Evolutionary conservation across 345 rosid species (phyloP).

Genomic region (Chamaenerion angustifolium): DNA sequence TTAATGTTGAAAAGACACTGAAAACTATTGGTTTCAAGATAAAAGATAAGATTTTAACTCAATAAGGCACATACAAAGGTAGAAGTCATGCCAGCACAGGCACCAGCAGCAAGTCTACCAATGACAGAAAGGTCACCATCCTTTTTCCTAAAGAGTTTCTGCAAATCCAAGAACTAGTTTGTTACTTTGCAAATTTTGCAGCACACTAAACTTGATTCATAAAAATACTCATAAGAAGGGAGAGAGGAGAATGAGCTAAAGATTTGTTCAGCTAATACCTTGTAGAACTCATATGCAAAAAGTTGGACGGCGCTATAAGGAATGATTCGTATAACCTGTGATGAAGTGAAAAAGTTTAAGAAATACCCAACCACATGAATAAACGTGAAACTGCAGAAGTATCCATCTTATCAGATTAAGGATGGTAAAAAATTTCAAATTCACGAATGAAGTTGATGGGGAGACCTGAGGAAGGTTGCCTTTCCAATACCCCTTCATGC

Average conservation of each 20-base stretch:
- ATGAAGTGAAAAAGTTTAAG: constrained; percentile 2
- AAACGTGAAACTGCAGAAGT: neutral
- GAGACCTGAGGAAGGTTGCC: constrained; percentile 94
- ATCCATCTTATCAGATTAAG: neutral
- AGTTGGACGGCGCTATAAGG: constrained; percentile 98
- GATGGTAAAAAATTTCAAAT: constrained; percentile 4
- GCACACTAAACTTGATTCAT: neutral
- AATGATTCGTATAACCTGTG: constrained; percentile 70
- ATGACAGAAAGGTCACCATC: constrained; percentile 71
- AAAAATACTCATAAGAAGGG: neutral
- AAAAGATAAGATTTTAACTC: neutral
- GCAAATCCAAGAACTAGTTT: constrained; percentile 16
- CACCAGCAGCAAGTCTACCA: constrained; percentile 94
- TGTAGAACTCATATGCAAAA: constrained; percentile 81
- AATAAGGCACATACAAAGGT: constrained; percentile 55
- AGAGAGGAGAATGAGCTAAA: no score
- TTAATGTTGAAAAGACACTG: neutral
- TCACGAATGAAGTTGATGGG: constrained; percentile 1
- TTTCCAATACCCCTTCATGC: constrained; percentile 96
- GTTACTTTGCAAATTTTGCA: constrained; percentile 6
- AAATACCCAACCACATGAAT: neutral
- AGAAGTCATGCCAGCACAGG: constrained; percentile 99
- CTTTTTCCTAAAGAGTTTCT: constrained; percentile 73
- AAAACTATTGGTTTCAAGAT: neutral
- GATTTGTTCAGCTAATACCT: constrained; percentile 28